These are phyloP conservation scores for Metschnikowia proteae DNA, from an alignment of 805 yeast genomes.

Conservation along the genomic window DNA sequence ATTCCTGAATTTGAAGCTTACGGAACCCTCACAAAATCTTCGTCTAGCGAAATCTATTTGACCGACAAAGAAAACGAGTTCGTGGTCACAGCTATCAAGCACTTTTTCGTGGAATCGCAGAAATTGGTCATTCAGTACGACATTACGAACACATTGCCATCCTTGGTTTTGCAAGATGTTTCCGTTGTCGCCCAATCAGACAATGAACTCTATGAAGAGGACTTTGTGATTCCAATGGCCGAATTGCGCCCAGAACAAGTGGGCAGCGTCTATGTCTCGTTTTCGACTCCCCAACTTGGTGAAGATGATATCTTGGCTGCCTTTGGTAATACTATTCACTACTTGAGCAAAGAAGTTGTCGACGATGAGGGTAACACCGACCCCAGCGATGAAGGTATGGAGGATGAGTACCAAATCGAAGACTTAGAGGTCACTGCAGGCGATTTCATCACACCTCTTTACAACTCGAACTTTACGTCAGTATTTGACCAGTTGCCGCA, in stretches of 20 bases:
- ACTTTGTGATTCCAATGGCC: constrained; percentile 70
- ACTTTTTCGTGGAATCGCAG: constrained; percentile 64
- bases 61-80: constrained; percentile 94
- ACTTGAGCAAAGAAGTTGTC: constrained; percentile 75
- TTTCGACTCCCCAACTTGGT: constrained; percentile 53
- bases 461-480: constrained; percentile 68
- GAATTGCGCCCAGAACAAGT: constrained; percentile 65
- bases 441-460: constrained; percentile 76
- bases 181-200: constrained; percentile 66
- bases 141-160: constrained; percentile 79
- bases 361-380: constrained; percentile 63
- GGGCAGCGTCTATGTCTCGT: constrained; percentile 77
- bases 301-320: constrained; percentile 37
- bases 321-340: constrained; percentile 66
- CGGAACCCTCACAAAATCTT: constrained; percentile 73
- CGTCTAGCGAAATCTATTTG: constrained; percentile 55
- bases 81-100: constrained; percentile 80
- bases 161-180: constrained; percentile 72
- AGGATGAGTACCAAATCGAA: constrained; percentile 91
- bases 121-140: constrained; percentile 76
- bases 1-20: constrained; percentile 71
- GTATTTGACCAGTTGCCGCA: constrained; percentile 68
- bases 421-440: constrained; percentile 71
- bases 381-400: constrained; percentile 75
- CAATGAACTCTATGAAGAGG: constrained; percentile 55